A percentile compares a stretch with the other conserved stretches of the same genome.
Evolutionary conservation across 352 stramenopile genomes (phyloP).

Genomic region (Pythium scleroteichum): DNA sequence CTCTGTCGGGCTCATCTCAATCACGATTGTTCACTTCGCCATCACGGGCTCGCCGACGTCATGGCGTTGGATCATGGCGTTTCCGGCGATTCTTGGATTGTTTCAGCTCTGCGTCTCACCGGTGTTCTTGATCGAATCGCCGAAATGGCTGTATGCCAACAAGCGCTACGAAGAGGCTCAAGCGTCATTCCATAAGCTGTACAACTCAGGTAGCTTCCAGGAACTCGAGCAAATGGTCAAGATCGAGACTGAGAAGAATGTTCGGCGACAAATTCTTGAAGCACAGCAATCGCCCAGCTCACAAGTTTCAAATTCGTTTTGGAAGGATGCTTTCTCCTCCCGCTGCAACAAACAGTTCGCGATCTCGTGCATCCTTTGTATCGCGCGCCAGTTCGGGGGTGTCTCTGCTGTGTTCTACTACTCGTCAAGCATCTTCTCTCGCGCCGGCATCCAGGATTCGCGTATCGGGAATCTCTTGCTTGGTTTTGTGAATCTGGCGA

Average conservation of each 20-base stretch:
- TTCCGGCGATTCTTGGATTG: constrained; percentile 33
- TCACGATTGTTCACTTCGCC: constrained; percentile 38
- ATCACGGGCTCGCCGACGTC: constrained; percentile 31
- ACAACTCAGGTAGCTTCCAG: constrained; percentile 34
- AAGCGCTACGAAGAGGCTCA: constrained; percentile 29
- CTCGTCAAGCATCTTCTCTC: constrained; percentile 40
- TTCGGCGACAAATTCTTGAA: constrained; percentile 25
- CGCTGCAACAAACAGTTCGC: constrained; percentile 37
- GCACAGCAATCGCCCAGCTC: constrained; percentile 19
- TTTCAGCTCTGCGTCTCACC: constrained; percentile 33
- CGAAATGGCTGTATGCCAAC: constrained; percentile 39
- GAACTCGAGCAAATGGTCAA: constrained; percentile 35
- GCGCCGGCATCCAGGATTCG: constrained; percentile 39
- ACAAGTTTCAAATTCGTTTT: constrained; percentile 26
- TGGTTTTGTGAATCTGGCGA: constrained; percentile 28
- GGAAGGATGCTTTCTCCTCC: constrained; percentile 30
- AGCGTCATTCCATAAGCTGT: constrained; percentile 33
- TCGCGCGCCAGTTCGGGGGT: constrained; percentile 39
- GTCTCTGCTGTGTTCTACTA: constrained; percentile 49
- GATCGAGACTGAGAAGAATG: constrained; percentile 28
- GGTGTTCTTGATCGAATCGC: constrained; percentile 35
- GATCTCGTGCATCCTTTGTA: constrained; percentile 39
- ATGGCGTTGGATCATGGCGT: constrained; percentile 44
- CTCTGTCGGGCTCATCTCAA: constrained; percentile 36
- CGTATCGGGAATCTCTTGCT: constrained; percentile 40